Conservation (phyloP, 345 rosid genomes). For the Trapa bicornis region DNA sequence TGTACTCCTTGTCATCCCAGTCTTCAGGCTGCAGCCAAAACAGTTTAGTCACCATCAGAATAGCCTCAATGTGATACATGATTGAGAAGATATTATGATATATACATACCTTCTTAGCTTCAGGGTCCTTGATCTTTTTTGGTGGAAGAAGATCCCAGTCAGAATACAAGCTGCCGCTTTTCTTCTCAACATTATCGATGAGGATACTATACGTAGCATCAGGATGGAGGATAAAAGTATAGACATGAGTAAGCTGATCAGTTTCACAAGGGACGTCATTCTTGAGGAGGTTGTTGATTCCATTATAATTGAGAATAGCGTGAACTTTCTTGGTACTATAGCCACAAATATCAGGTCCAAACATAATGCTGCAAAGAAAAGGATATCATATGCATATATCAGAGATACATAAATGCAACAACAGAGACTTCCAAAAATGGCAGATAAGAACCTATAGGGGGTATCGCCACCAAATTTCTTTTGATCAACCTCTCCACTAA, state of each 20-base stretch:
- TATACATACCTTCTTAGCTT: conserved; percentile 63
- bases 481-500: conserved; percentile 81
- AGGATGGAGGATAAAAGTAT: conserved; percentile 79
- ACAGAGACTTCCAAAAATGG: no score
- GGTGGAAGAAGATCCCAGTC: conserved; percentile 95
- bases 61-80: neutral
- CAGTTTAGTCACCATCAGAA: neutral
- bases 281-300: conserved; percentile 73
- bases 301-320: conserved; percentile 81
- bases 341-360: conserved; percentile 98
- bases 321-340: conserved; percentile 97
- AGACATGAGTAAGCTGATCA: conserved; percentile 91
- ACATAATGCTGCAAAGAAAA: conserved; percentile 70
- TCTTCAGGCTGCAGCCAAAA: conserved; percentile 65
- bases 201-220: conserved; percentile 92
- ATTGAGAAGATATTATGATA: neutral
- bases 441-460: conserved; percentile 53
- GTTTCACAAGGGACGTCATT: conserved; percentile 98
- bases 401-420: neutral
- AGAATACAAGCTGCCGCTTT: conserved; percentile 76
- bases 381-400: neutral
- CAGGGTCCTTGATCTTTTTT: conserved; percentile 81
- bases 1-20: conserved; percentile 89
- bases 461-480: conserved; percentile 97
- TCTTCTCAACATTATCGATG: conserved; percentile 93